Conservation (phyloP, 2,329 filamentous ascomycete genomes). For the Ceratocystis cubensis region DNA sequence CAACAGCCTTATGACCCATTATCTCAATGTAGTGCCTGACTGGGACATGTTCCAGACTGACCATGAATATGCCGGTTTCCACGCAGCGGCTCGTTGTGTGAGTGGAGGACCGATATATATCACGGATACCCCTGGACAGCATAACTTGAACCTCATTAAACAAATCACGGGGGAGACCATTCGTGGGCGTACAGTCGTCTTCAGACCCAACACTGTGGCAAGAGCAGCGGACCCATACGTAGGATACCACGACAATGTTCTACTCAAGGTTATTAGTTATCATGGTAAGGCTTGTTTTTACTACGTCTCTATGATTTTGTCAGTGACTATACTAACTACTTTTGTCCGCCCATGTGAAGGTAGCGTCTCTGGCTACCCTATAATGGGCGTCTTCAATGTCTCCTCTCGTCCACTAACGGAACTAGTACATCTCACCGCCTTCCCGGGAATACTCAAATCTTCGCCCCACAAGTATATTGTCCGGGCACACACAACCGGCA, state of each 20-base stretch:
- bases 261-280: constrained; percentile 71
- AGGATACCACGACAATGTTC: constrained; percentile 55
- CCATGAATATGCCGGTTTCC: constrained; percentile 62
- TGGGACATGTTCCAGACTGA: constrained; percentile 60
- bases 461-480: constrained; percentile 52
- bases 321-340: background rate
- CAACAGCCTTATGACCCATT: constrained; percentile 68
- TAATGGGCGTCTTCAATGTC: constrained; percentile 79
- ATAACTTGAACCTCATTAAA: constrained; percentile 60
- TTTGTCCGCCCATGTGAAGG: constrained; percentile 27
- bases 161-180: constrained; percentile 70
- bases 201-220: constrained; percentile 64
- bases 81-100: constrained; percentile 79
- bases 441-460: constrained; percentile 50
- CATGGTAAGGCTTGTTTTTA: constrained; percentile 40
- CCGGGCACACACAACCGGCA: constrained; percentile 56
- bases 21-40: constrained; percentile 78
- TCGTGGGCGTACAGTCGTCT: constrained; percentile 61
- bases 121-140: constrained; percentile 74
- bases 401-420: constrained; percentile 50
- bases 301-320: background rate
- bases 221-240: constrained; percentile 62
- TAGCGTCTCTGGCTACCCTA: constrained; percentile 54
- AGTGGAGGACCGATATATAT: constrained; percentile 90
- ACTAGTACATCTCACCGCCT: constrained; percentile 55